Percentiles rank a stretch among this genome's conserved stretches.
Conservation (phyloP, 805 yeast species). For the Tetrapisispora namnaoensis region DNA sequence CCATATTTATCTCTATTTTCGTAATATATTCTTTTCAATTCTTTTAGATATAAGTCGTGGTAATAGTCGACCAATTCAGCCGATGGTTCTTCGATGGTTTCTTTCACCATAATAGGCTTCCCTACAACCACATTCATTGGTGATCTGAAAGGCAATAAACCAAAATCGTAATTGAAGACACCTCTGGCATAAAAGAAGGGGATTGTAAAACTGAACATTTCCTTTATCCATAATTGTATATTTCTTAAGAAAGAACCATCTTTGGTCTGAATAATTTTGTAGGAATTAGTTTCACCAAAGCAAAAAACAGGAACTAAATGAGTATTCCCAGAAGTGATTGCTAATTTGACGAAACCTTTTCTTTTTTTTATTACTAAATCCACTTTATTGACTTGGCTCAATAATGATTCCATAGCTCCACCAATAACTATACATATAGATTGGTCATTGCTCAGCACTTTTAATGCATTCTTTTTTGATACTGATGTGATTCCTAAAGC, state of each 20-base stretch:
- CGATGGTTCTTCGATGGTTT: slow-evolving; percentile 37
- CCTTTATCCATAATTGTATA: slow-evolving; percentile 66
- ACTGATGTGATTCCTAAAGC: slow-evolving; percentile 81
- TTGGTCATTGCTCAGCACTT: slow-evolving; percentile 51
- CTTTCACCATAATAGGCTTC: slow-evolving; percentile 47
- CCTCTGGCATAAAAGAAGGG: slow-evolving; percentile 93
- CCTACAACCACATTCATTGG: slow-evolving; percentile 74
- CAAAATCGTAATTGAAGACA: slow-evolving; percentile 84
- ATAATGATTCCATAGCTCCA: slow-evolving; percentile 85
- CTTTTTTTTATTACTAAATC: slow-evolving; percentile 68
- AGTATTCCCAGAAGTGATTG: slow-evolving; percentile 69
- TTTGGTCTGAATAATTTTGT: slow-evolving; percentile 39
- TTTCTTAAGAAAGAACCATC: slow-evolving; percentile 39
- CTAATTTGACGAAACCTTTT: slow-evolving; percentile 82
- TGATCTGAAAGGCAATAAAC: slow-evolving; percentile 75
- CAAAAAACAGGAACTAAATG: slow-evolving; percentile 79
- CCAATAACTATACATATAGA: slow-evolving; percentile 89
- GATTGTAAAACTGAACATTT: slow-evolving; percentile 66
- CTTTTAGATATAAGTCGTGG: slow-evolving; percentile 61
- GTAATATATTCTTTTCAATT: slow-evolving; percentile 52
- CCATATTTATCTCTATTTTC: slow-evolving; percentile 49
- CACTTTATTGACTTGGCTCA: slow-evolving; percentile 44
- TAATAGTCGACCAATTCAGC: slow-evolving; percentile 51
- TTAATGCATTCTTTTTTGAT: slow-evolving; percentile 57
- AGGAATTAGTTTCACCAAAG: slow-evolving; percentile 79